Evolutionary conservation across 2,329 filamentous ascomycete genomes (phyloP).

Genomic region (Domatiomyces catenatus): DNA sequence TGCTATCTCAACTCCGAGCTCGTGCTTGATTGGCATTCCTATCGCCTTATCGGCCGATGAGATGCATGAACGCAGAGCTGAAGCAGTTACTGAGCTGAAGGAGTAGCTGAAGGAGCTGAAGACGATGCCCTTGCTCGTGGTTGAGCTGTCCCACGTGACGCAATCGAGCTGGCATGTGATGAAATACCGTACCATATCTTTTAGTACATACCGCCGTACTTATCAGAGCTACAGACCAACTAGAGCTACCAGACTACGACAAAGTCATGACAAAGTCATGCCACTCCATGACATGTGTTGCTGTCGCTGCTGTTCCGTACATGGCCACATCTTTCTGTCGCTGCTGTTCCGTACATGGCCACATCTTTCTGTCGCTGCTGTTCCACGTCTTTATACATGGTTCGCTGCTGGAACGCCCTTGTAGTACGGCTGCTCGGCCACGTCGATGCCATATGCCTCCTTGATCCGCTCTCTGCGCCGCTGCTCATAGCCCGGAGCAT

Average conservation of each 20-base stretch:
- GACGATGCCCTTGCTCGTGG: no score
- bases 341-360: not conserved
- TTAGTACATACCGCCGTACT: no score
- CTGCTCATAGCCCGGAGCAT: slow-evolving; percentile 69
- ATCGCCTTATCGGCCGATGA: not conserved
- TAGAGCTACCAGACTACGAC: not conserved
- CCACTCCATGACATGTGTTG: not conserved
- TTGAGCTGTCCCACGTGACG: no score
- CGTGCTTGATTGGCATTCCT: not conserved
- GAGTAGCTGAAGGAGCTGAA: no score
- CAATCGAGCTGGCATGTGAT: no score
- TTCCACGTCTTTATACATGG: not conserved
- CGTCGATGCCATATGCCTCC: slow-evolving; percentile 76
- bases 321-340: not conserved
- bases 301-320: not conserved
- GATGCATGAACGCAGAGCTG: no score
- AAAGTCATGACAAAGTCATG: no score
- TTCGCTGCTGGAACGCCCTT: slow-evolving; percentile 2
- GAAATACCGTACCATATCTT: no score
- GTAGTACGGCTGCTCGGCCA: slow-evolving; percentile 43
- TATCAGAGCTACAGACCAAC: not conserved
- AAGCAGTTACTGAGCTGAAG: no score
- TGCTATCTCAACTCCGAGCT: not conserved
- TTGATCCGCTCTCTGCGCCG: slow-evolving; percentile 65
- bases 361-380: not conserved